Evolutionary conservation across 108 stramenopile genomes (phyloP), one percentile per base, ranked within the genome.

Genomic region (Stephanodiscus triporus): DNA sequence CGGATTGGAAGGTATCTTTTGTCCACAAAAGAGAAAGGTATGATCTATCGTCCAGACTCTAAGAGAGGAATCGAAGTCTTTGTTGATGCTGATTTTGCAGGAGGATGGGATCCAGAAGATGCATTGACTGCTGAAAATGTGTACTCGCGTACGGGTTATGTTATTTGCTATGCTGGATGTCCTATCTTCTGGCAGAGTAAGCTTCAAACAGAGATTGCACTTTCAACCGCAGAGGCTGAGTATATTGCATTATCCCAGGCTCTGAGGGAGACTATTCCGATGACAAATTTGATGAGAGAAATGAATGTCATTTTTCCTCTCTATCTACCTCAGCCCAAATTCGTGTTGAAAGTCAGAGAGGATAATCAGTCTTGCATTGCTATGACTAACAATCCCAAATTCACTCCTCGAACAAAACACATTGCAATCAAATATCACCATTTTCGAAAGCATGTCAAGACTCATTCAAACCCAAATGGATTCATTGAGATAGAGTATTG

Each of bases 251-350:
- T 66, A 9, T 57, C 53, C 16, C 30, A 43, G 22, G 80, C 80
- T 45, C 27, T 81, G 51, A 29, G 83, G 19, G 68, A 75, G 22
- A 72, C 57, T 20, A 75, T 84, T 56, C 84, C 84, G 4, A 30
- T 78, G 13, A 23, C 72, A 27, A 51, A 71, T 48, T 14, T 83
- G 9, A 38, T 74, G 22, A 14, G 63, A 42, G 77, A 78, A 37
- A 45, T 78, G 66, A 26, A 32, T n/a, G 51, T 29, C 24, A 30
- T 37, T n/a, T 53, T 53, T 53, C 23, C 51, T 24, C 51, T 53
- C 9, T 24, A 53, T 24, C 6, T 53, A 6, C 51, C 51, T 24
- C 20, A 53, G 51, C 51, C 51, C 19, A 53, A 53, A 20, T 53
- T 53, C 20, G 19, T 53, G 1, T 22, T 53, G 23, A 53, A 53